These are phyloP conservation scores for Irpex sp. DNA, from an alignment of 1,284 basidiomycete species.

Conservation along the genomic window DNA sequence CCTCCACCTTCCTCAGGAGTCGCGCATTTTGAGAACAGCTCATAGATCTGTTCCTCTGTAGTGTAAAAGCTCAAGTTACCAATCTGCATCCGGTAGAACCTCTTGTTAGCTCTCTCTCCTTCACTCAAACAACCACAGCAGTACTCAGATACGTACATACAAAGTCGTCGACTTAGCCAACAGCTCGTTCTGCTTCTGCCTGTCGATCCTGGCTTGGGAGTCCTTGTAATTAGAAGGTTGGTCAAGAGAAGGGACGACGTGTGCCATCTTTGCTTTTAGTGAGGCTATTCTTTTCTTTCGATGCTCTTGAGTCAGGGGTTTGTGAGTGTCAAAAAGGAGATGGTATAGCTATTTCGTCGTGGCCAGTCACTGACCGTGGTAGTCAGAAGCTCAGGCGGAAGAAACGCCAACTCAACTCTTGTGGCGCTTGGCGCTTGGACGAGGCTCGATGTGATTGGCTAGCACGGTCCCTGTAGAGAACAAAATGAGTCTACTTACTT, in stretches of 20 bases:
- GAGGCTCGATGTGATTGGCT: not conserved
- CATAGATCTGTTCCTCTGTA: constrained; percentile 99
- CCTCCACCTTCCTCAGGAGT: constrained; percentile 89
- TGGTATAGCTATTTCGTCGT: not conserved
- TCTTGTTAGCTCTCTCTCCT: not conserved
- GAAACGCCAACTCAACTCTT: not conserved
- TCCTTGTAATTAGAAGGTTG: constrained; percentile 95
- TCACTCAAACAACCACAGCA: not conserved
- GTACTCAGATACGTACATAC: constrained; percentile 54
- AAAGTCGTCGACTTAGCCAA: constrained; percentile 73
- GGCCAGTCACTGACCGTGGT: not conserved
- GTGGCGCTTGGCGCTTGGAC: not conserved
- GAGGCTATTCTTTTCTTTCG: not conserved
- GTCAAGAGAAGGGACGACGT: constrained; percentile 83
- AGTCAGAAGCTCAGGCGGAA: not conserved
- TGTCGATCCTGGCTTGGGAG: constrained; percentile 77
- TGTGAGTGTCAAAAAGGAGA: not conserved
- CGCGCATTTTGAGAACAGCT: constrained; percentile 92
- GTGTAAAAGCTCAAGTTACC: constrained; percentile 98
- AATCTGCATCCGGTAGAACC: constrained; percentile 50
- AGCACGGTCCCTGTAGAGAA: not conserved
- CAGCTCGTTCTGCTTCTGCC: constrained; percentile 65
- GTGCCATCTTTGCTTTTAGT: constrained; percentile 60
- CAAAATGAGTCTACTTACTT: too few species aligned
- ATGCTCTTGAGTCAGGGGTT: not conserved